phyloP scores from a whole-genome alignment of 352 stramenopile genomes.

The Globisporangium barbulae region DNA sequence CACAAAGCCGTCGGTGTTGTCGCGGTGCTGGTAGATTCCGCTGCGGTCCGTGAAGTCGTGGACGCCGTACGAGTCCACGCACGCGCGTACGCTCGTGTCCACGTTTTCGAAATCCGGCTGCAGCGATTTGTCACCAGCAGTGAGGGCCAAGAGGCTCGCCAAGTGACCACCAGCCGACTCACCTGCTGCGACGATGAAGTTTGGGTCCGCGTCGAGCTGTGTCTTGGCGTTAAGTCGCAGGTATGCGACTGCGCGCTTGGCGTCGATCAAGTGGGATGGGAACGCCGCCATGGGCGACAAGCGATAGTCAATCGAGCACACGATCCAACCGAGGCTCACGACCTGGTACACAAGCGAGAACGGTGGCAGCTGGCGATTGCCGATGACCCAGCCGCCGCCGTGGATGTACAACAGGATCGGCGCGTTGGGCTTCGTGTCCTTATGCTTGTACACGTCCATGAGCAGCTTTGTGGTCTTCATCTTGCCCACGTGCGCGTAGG shows the following conservation, averaged over 20 bases:
- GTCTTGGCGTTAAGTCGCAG: constrained; percentile 39
- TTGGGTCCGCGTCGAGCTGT: constrained; percentile 48
- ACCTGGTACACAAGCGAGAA: constrained; percentile 67
- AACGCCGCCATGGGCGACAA: constrained; percentile 66
- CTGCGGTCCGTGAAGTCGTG: constrained; percentile 74
- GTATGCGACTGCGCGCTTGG: constrained; percentile 69
- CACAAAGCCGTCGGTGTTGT: constrained; percentile 56
- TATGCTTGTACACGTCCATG: constrained; percentile 78
- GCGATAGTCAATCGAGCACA: constrained; percentile 77
- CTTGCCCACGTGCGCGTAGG: constrained; percentile 64
- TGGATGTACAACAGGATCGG: constrained; percentile 77
- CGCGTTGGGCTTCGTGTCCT: constrained; percentile 42
- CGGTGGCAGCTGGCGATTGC: constrained; percentile 40
- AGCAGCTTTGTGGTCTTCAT: constrained; percentile 49
- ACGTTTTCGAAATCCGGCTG: constrained; percentile 76
- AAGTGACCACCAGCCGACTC: constrained; percentile 74
- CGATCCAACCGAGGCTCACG: constrained; percentile 50
- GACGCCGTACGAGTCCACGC: constrained; percentile 73
- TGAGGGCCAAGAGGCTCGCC: constrained; percentile 67
- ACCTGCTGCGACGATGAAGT: constrained; percentile 68
- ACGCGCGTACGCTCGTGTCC: constrained; percentile 65
- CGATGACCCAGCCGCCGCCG: constrained; percentile 74
- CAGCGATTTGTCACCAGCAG: constrained; percentile 51
- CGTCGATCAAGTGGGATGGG: constrained; percentile 63
- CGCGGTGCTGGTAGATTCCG: constrained; percentile 56